Percentiles rank a stretch among this genome's conserved stretches.
These are phyloP conservation scores for Dentipellis fragilis DNA, from an alignment of 768 basidiomycete species.

Conservation along the genomic window DNA sequence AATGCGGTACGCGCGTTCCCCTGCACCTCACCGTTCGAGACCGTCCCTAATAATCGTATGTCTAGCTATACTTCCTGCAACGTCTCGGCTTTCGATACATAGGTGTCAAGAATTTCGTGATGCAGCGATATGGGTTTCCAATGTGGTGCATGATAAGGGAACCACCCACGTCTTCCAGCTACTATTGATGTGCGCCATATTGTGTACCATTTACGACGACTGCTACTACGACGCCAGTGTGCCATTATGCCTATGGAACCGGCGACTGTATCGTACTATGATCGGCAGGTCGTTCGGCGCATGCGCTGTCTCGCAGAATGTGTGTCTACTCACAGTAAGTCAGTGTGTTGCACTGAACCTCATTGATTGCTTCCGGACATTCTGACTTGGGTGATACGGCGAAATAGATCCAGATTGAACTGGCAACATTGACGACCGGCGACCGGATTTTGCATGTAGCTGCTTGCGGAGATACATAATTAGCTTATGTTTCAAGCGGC, in stretches of 20 bases:
- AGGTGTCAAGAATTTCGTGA: conserved; percentile 2
- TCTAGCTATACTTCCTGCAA: neutral
- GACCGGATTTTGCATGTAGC: too few species aligned
- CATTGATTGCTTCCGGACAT: too few species aligned
- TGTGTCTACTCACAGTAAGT: neutral
- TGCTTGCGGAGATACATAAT: too few species aligned
- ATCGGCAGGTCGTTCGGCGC: neutral
- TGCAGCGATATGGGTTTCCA: neutral
- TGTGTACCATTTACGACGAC: neutral
- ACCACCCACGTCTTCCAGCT: neutral
- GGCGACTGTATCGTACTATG: neutral
- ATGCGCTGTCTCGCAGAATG: neutral
- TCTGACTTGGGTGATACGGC: too few species aligned
- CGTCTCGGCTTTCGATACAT: neutral
- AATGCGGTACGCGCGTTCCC: neutral
- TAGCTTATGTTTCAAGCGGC: too few species aligned
- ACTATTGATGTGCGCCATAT: neutral
- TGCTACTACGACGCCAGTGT: neutral
- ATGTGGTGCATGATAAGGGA: conserved; percentile 1
- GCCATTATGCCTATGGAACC: neutral
- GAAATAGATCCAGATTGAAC: too few species aligned
- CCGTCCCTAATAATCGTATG: neutral
- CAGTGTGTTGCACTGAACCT: too few species aligned
- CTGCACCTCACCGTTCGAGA: neutral
- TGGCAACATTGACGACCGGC: too few species aligned